Evolutionary conservation across 805 yeast genomes (phyloP), one percentile per base, ranked within the genome.

Genomic region (Metschnikowia borealis): DNA sequence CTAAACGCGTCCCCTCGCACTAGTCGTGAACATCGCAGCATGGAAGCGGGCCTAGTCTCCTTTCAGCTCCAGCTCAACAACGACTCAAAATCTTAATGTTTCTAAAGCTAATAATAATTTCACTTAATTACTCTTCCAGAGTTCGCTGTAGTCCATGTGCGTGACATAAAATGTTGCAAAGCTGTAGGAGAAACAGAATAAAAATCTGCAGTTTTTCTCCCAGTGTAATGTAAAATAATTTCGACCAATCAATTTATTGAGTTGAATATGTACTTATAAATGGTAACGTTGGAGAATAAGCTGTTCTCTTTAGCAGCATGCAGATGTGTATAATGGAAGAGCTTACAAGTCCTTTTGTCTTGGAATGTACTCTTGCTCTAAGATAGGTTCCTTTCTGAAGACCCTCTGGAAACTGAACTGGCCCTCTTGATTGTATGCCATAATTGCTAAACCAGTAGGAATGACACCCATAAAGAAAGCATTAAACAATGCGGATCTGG

Each of bases 261-360:
- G 18, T 14, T 44, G 46, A 44, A 10, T 44, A 29, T 44, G 18
- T 14, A 23, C n/a, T 23, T 35, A 15, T n/a, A 44, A 36, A 34
- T 43, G 39, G 40, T 21, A n/a, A 26, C 34, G 46, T 34, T 21
- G 31, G 11, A 26, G 46, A 35, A 15, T 23, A 17, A 11, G 39
- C 39, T 35, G 46, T 36, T 40, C 18, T 15, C n/a, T 34, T 33
- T 32, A 38, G 23, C 40, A 39, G 40, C 29, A 34, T 45, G 31
- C 39, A 29, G 20, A 33, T 18, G 39, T 26, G 38, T 44, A 23
- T 11, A 14, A 34, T 35, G 39, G 8, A 29, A 10, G 46, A 44
- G 21, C 34, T 44, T 55, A 71, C 65, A 72, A 72, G 58, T 73
- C 77, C 61, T 71, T 71, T 50, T 64, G 69, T 64, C 78, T 72